Conservation (phyloP, 2,329 filamentous ascomycete genomes). For the Pseudocercospora cruenta region DNA sequence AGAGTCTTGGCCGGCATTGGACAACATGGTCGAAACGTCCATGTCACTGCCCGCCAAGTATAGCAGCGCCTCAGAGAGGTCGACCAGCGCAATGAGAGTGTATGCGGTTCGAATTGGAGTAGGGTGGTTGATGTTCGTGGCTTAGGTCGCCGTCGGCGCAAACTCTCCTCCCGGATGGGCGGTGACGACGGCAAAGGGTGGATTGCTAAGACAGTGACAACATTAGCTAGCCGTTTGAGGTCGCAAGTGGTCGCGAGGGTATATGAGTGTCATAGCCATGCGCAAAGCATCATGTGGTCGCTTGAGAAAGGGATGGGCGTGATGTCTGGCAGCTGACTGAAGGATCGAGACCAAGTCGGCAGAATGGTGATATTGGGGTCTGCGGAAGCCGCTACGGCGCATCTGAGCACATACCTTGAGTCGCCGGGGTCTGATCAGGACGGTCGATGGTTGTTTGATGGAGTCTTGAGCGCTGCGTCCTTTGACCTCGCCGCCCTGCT, state of each 20-base stretch:
- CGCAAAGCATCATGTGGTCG: constrained; percentile 12
- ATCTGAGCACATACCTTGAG: constrained; percentile 32
- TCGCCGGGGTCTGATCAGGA: constrained; percentile 29
- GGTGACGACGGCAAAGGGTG: constrained; percentile 15
- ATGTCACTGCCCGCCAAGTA: constrained; percentile 30
- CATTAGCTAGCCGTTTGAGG: constrained; percentile 10
- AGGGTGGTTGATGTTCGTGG: constrained; percentile 17
- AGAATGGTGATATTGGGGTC: constrained; percentile 28
- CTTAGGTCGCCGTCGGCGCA: constrained; percentile 38
- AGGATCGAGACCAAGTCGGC: constrained; percentile 20
- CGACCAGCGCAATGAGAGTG: constrained; percentile 17
- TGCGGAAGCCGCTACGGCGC: constrained; percentile 17
- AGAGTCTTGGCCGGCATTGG: constrained; percentile 29
- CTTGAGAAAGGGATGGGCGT: constrained; percentile 28
- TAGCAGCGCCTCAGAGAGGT: constrained; percentile 14
- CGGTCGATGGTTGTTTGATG: constrained; percentile 33
- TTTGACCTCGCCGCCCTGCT: constrained; percentile 32
- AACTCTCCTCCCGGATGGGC: constrained; percentile 18
- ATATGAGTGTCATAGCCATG: constrained; percentile 5
- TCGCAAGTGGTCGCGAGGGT: background rate
- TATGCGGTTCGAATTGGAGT: constrained; percentile 15
- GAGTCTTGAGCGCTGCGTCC: constrained; percentile 21
- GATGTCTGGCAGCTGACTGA: constrained; percentile 22
- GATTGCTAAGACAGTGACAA: constrained; percentile 12
- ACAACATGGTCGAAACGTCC: constrained; percentile 44